These are phyloP conservation scores for Tolypocladium amazonense DNA, from an alignment of 2,329 filamentous ascomycete genomes.

Conservation along the genomic window DNA sequence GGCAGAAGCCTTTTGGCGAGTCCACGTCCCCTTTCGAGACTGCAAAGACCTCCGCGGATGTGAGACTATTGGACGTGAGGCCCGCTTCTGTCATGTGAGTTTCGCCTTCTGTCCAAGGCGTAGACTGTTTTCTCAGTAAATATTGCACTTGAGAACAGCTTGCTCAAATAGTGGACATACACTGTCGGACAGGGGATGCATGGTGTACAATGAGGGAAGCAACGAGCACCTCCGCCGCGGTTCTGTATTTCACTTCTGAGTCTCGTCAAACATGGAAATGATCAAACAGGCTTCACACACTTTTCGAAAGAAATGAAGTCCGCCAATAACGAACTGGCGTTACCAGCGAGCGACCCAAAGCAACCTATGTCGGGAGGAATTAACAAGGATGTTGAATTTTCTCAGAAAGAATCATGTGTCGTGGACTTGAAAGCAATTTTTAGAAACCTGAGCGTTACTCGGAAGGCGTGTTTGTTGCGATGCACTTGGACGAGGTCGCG, in stretches of 20 bases:
- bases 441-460: neutral
- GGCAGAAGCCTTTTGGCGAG: neutral
- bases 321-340: neutral
- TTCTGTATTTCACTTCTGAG: neutral
- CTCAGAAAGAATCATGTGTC: neutral
- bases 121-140: neutral
- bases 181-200: neutral
- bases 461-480: neutral
- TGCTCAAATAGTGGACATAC: neutral
- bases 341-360: neutral
- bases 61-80: neutral
- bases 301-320: neutral
- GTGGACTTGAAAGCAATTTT: neutral
- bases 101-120: neutral
- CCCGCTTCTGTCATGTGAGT: neutral
- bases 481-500: neutral
- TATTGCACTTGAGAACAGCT: neutral
- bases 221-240: neutral
- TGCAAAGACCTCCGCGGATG: neutral
- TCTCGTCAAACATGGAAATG: neutral
- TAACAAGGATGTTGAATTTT: neutral
- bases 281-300: neutral
- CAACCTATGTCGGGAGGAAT: neutral
- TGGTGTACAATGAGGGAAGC: neutral
- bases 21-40: neutral